Conservation (phyloP, 2,329 filamentous ascomycete species). For the Phoma herbarum region DNA sequence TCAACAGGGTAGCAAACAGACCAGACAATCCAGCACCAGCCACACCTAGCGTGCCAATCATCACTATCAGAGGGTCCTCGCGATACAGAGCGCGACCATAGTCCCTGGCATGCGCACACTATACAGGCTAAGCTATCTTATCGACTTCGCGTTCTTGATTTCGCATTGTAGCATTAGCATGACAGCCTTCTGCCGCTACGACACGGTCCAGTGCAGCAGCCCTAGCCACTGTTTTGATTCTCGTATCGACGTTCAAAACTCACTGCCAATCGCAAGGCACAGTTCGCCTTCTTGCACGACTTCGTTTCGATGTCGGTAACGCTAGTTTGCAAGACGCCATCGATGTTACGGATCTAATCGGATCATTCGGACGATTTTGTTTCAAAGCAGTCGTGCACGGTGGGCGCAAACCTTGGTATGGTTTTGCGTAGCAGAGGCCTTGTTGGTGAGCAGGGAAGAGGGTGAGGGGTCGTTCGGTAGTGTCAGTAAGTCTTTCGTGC, state of each 20-base stretch:
- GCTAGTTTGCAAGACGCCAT: conserved; percentile 4
- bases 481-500: conserved; percentile 26
- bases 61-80: conserved; percentile 5
- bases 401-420: conserved; percentile 9
- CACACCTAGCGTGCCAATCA: conserved; percentile 7
- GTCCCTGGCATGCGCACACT: conserved; percentile 17
- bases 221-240: conserved; percentile 3
- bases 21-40: not conserved
- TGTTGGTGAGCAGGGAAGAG: conserved; percentile 13
- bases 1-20: conserved; percentile 5
- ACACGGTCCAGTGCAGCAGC: conserved; percentile 3
- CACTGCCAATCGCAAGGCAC: conserved; percentile 1
- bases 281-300: conserved; percentile 11
- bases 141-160: conserved; percentile 16
- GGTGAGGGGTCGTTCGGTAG: conserved; percentile 27
- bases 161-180: conserved; percentile 12
- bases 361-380: conserved; percentile 17
- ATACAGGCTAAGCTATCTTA: conserved; percentile 5
- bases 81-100: conserved; percentile 7
- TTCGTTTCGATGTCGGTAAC: not conserved
- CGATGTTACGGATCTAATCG: conserved; percentile 7
- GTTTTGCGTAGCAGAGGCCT: conserved; percentile 16
- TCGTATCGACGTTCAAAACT: not conserved
- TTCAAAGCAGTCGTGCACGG: conserved; percentile 23
- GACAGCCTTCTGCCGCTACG: conserved; percentile 2